Evolutionary conservation across 2,329 filamentous ascomycete genomes (phyloP), one percentile per base, ranked within the genome.

Genomic region (Capronia coronata): DNA sequence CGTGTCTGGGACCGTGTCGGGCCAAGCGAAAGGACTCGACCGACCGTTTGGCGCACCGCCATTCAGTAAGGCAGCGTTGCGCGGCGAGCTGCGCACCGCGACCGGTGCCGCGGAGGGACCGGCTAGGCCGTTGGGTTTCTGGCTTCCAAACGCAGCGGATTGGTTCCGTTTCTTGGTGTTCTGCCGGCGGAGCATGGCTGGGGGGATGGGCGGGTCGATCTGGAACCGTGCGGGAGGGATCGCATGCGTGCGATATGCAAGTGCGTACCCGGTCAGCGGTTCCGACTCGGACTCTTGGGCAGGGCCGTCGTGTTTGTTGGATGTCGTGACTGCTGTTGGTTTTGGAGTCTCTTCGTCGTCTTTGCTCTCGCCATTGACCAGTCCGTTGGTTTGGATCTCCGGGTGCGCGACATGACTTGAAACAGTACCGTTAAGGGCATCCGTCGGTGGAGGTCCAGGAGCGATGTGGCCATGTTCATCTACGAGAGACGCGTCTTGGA

Each of bases 171-270:
- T 58, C 53, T 58, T 58, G 1, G 43, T 53, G 52, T 43, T 56
- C 10, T 50, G 51, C 32, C 51, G 41, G n/a, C 56, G 52, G 6
- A 60, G 52, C 59, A 61, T 60, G 10, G 56, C 27, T 4, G 59
- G 30, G 8, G 58, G 59, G 27, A 61, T 61, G 9, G 59, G 59
- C 6, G 59, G 59, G 18, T 58, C 57, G 49, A 61, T 61, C 39
- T 60, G 54, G 43, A 60, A 61, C 11, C 59, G 59, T 10, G 43
- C 43, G 2, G 58, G 54, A 3, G 59, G 59, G 32, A 61, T 61
- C 13, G 48, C 40, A 37, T 56, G 49, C 9, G 45, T 50, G 32
- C 52, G 54, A 42, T 58, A 59, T 16, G 54, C 54, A 2, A 61
- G 46, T 13, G 59, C 59, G 34, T 62, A 60, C 7, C 57, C 58